Base-by-base conservation (phyloP, 2,329 filamentous ascomycete species). In the Trichothecium sympodiale region DNA sequence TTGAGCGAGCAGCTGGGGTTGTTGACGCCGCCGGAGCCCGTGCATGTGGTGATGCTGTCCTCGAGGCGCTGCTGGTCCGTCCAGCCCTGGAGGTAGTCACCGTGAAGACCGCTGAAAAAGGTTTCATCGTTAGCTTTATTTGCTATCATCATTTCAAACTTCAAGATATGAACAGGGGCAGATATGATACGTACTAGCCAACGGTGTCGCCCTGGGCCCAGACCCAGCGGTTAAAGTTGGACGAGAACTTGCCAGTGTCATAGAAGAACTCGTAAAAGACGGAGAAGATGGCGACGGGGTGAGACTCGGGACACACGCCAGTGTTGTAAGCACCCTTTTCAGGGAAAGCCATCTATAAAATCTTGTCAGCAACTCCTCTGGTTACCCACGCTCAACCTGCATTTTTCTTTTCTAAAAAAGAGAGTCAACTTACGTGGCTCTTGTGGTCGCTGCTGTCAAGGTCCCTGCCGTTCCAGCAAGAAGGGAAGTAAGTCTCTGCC, bases 401-500 rank as follows among this genome's bases (percentile, higher is more conserved):
- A 17, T 13, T 16, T 3, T 4, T 10, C 7, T 7, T 15, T 3
- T 23, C 25, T 23, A 5, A 26, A 17, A 12, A 8, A 29, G 10
- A 14, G 8, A n/a, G 14, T 14, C 15, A 29, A 38, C 43, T 39
- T 41, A 78, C 63, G 44, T 78, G 75, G 34, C 56, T 69, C 45
- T 65, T 67, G 52, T 78, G 72, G 50, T 76, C 60, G 1, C 57
- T 33, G 6, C 63, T 62, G 47, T 78, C 72, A 16, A 73, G 46
- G 42, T 75, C 65, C 31, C 59, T 56, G 25, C 76, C 76, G 41
- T 80, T 64, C 76, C 76, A 80, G 59, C 76, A 80, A 4, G 66
- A 65, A 2, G 72, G 74, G 49, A 78, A 77, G 48, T 65, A 68
- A 15, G 76, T 57, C 45, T 77, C 67, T 13, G 65, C 59, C 28